Base-by-base conservation (phyloP, 257 asterid genomes). In the Eucommia ulmoides region DNA sequence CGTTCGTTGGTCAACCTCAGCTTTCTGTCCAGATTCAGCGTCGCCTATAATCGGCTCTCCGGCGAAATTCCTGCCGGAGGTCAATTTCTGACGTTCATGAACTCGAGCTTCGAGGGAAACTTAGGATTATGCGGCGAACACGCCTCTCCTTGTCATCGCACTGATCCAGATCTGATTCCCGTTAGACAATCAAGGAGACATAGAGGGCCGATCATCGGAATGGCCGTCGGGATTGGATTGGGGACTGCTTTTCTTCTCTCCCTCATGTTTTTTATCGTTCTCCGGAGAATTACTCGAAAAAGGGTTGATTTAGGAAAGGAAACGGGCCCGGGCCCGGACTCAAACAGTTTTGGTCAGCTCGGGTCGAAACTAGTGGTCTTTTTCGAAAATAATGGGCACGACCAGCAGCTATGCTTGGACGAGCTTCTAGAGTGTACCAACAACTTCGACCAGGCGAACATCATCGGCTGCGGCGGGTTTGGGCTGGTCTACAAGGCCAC, bases 401-500 rank as follows among this genome's bases (percentile, higher is more conserved):
- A 41, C 25, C 59, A 54, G 45, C 75, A 52, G 48, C 79, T 79
- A 41, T 65, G 63, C 41, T 82, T 76, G 12, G 76, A 79, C 23
- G 95, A 84, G 49, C 87, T 81, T 54, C 26, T 84, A 73, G 59
- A 63, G 22, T 80, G 84, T 2, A 80, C 88, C 3, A 41, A 75
- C 68, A 65, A 67, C 45, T 83, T 83, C 23, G 92, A 80, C 61
- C 94, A 83, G 33, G 67, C 94, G 33, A 74, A 82, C 48, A 84
- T 84, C 58, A 74, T 84, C 17, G 95, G 95, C n/a, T 79, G 89
- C 41, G 95, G 95, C 17, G 95, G 95, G 8, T 84, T 76, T 19
- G 95, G 95, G 24, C 59, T 82, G 61, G 95, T 84, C 49, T 84
- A 84, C 69, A 78, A 60, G 58, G 95, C 95, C 26, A 11, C 66